Evolutionary conservation across 345 rosid species (phyloP), one percentile per base, ranked within the genome.

Genomic region (Hibiscus mutabilis): DNA sequence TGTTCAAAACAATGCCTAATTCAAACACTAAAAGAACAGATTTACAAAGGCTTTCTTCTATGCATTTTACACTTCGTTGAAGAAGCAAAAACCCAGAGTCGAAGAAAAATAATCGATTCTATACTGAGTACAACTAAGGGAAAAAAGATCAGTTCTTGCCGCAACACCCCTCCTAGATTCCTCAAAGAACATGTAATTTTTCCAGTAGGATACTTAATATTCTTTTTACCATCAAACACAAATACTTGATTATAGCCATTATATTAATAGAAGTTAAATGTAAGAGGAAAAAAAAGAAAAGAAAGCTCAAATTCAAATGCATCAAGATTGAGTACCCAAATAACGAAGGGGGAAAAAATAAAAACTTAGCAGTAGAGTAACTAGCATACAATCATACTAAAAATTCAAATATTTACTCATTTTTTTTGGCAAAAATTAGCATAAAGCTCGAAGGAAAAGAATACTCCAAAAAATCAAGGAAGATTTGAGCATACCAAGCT

Each of bases 401-500:
- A 40, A 5, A 35, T 3, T n/a, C 21, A 27, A 21, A 46, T 24
- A 66, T 46, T 66, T 25, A 22, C 33, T 6, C 69, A 47, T 24
- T 47, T 46, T n/a, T n/a, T 24, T 37, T 9, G 16, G 57, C 27
- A 66, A 46, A 42, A 66, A 16, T 66, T 66, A 25, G 33, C 35
- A 22, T 21, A 40, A 57, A 70, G 4, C 15, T 44, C 19, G 25
- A 58, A 37, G 42, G 21, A n/a, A 35, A 52, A 57, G 10, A 52
- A 33, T 29, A 22, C 37, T n/a, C 3, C 12, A 27, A 19, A 73
- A 65, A 53, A 16, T n/a, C 5, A 44, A 25, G 9, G 4, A 12
- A 67, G 52, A 66, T 40, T n/a, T 9, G 63, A 63, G 21, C 79
- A 57, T 88, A 92, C 97, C 97, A 92, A 60, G 92, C 96, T 68